Conservation (phyloP, 805 yeast species). For the Teunomyces lycoperdinae region DNA sequence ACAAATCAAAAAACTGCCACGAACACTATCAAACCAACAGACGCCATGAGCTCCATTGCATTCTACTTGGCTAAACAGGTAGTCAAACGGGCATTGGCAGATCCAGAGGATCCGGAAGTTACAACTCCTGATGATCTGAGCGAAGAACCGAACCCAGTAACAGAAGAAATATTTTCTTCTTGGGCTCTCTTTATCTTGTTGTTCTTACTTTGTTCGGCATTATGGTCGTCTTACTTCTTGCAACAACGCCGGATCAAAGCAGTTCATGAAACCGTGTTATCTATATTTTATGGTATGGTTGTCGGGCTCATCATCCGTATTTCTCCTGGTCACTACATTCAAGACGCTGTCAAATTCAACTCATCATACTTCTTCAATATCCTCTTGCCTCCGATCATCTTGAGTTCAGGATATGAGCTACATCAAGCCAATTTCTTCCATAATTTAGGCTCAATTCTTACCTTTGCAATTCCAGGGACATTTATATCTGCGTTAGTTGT, state of each 20-base stretch:
- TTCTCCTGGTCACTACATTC: slow-evolving; percentile 95
- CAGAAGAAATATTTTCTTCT: slow-evolving; percentile 93
- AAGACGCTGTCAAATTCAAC: slow-evolving; percentile 93
- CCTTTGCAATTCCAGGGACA: slow-evolving; percentile 97
- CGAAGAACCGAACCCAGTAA: slow-evolving; percentile 72
- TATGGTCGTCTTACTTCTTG: slow-evolving; percentile 92
- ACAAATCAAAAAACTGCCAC: slow-evolving; percentile 1
- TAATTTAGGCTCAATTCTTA: slow-evolving; percentile 84
- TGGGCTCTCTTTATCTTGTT: slow-evolving; percentile 94
- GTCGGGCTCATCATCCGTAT: slow-evolving; percentile 89
- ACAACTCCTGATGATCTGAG: slow-evolving; percentile 53
- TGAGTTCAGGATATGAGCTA: slow-evolving; percentile 94
- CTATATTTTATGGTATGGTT: slow-evolving; percentile 95
- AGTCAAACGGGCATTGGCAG: slow-evolving; percentile 30
- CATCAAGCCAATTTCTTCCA: slow-evolving; percentile 94
- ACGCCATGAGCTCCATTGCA: slow-evolving; percentile 24
- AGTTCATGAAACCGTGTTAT: slow-evolving; percentile 94
- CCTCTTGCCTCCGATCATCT: slow-evolving; percentile 90
- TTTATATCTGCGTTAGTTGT: slow-evolving; percentile 86
- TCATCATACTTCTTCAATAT: slow-evolving; percentile 93
- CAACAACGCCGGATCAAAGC: slow-evolving; percentile 91
- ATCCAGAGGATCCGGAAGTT: slow-evolving; percentile 42
- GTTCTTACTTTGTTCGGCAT: slow-evolving; percentile 75
- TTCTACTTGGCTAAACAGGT: slow-evolving; percentile 25
- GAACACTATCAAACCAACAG: slow-evolving; percentile 1